phyloP scores from a whole-genome alignment of 305 asterid genomes.

The Fraxinus greggii region DNA sequence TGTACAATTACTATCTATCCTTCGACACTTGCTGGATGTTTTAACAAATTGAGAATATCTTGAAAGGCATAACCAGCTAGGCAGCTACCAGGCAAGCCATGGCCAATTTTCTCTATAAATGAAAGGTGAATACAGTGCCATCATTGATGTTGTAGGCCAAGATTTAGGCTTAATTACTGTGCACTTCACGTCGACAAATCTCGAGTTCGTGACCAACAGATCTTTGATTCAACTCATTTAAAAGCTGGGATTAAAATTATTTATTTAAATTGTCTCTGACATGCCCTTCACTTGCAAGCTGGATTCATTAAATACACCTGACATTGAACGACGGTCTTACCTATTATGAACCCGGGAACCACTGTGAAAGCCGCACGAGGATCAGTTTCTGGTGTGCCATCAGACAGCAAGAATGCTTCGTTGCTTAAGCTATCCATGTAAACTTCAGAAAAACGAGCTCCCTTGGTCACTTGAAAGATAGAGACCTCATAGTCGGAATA shows the following conservation, averaged over 20 bases:
- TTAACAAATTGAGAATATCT: conserved; percentile 18
- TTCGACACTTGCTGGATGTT: conserved; percentile 11
- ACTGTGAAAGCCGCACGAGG: conserved; percentile 36
- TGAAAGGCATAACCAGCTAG: neutral
- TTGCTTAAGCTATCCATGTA: conserved; percentile 44
- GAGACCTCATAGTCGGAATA: conserved; percentile 22
- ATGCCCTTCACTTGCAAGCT: neutral
- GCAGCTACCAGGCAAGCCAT: neutral
- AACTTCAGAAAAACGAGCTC: conserved; percentile 34
- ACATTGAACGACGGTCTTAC: conserved; percentile 46
- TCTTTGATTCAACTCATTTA: neutral
- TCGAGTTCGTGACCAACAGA: neutral
- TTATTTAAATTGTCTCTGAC: neutral
- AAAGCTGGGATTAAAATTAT: neutral
- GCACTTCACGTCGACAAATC: neutral
- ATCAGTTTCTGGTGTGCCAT: conserved; percentile 13
- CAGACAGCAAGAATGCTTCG: conserved; percentile 27
- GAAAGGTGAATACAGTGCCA: neutral
- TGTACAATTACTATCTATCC: conserved; percentile 20
- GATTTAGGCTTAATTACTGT: neutral
- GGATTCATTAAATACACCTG: conserved; percentile 44
- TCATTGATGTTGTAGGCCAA: neutral
- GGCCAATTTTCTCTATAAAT: neutral
- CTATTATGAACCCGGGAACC: conserved; percentile 42
- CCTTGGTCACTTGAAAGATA: conserved; percentile 32